These are phyloP conservation scores for Castanea mollissima DNA, from an alignment of 306 rosid species.

Conservation along the genomic window DNA sequence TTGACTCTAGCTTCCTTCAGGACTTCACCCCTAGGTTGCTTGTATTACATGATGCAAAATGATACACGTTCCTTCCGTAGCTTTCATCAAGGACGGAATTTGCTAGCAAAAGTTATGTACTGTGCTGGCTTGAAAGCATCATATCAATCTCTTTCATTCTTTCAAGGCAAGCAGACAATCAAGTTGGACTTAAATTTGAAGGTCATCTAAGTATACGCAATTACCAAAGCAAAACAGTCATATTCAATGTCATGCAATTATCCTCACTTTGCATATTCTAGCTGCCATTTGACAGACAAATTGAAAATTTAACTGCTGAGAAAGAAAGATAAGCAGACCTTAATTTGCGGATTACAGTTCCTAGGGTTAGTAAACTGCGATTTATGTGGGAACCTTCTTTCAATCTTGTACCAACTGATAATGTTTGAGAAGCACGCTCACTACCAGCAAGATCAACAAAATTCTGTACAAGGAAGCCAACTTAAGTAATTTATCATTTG, in stretches of 20 bases:
- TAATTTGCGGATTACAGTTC: conserved; percentile 86
- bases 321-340: conserved; percentile 44
- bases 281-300: neutral
- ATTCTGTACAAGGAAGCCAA: conserved; percentile 47
- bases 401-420: conserved; percentile 74
- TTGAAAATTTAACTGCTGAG: neutral
- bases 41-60: conserved; percentile 7
- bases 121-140: neutral
- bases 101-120: neutral
- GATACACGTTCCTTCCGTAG: conserved; percentile 2
- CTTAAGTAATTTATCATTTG: conserved; percentile 7
- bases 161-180: neutral
- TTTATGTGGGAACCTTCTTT: conserved; percentile 96
- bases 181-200: neutral
- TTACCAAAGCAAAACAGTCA: neutral
- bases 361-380: conserved; percentile 84
- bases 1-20: neutral
- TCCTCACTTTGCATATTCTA: neutral
- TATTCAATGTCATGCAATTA: neutral
- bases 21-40: neutral
- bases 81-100: neutral
- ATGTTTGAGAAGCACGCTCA: conserved; percentile 83
- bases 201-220: neutral
- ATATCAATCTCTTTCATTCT: neutral
- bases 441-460: conserved; percentile 96